Base-by-base conservation (phyloP, 2,329 filamentous ascomycete species). In the Alternaria gansuensis region DNA sequence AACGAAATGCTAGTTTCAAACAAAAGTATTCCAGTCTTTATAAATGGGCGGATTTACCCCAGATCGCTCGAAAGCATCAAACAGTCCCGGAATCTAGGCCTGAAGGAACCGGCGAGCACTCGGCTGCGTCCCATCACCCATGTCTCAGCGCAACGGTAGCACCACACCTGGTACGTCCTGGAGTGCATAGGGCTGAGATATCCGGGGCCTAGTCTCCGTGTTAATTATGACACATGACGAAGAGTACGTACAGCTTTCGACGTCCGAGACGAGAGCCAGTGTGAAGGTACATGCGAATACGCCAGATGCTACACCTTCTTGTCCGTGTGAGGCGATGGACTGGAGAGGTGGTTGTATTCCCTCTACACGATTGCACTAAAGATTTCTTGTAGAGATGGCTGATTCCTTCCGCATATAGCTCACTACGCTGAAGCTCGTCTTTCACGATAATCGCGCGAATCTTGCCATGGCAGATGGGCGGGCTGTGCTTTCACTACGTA, bases 151-250 rank as follows among this genome's bases (percentile, higher is more conserved):
- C 54, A 40, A 46, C 59, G 45, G 57, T 62, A 60, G 62, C 56
- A 64, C 65, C 46, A 59, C 50, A 36, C 9, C 8, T 34, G 31
- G 44, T 31, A 65, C 63, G 66, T 65, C 70, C 70, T 71, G 64
- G 69, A 68, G 57, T 64, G 60, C 64, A 59, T 72, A 73, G 53
- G 70, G 69, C 68, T 73, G 68, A 72, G 62, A 68, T 65, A 67
- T 51, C 36, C 17, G 43, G 40, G 61, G 54, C 55, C 66, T 68
- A 70, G 70, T 63, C 50, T 48, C 48, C 51, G 45, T 53, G 45
- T 53, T 31, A 64, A 52, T 24, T 39, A 56, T n/a, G 14, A 54
- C 45, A 51, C 45, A 54, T 63, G 56, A 64, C 61, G 57, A 57
- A 60, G 39, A 23, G 33, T 17, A 34, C 13, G 13, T 50, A 13